Conservation (phyloP, 768 basidiomycete genomes). For the Goffeauzyma gilvescens region DNA sequence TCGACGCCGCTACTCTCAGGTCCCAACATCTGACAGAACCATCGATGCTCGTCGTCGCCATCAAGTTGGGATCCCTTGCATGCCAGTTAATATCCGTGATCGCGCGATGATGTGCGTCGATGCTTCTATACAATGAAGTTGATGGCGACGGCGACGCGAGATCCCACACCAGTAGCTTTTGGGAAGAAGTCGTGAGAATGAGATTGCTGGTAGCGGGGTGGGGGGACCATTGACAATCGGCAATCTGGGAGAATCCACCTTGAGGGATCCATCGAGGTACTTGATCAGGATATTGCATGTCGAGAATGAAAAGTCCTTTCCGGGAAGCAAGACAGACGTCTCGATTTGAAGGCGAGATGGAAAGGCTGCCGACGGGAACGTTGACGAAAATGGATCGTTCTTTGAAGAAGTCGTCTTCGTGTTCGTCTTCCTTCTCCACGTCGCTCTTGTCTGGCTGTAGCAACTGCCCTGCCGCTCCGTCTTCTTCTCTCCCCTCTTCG, state of each 20-base stretch:
- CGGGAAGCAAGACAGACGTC: slow-evolving; percentile 82
- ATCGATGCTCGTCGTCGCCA: slow-evolving; percentile 81
- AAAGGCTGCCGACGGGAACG: slow-evolving; percentile 30
- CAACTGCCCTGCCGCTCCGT: too few species aligned
- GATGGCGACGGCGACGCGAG: slow-evolving; percentile 45
- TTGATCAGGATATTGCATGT: slow-evolving; percentile 67
- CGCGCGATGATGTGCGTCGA: slow-evolving; percentile 78
- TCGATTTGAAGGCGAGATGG: slow-evolving; percentile 63
- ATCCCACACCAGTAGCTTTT: slow-evolving; percentile 66
- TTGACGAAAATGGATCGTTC: slow-evolving; percentile 24
- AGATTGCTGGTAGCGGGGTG: slow-evolving; percentile 28
- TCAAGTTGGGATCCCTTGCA: slow-evolving; percentile 58
- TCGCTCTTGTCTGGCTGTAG: background rate
- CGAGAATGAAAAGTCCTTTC: slow-evolving; percentile 83
- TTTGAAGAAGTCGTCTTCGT: slow-evolving; percentile 8
- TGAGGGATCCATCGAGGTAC: slow-evolving; percentile 88
- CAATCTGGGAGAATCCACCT: slow-evolving; percentile 85
- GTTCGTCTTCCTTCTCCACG: background rate
- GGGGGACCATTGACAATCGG: slow-evolving; percentile 33
- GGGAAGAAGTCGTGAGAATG: slow-evolving; percentile 30
- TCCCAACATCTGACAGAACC: slow-evolving; percentile 95
- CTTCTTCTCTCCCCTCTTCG: slow-evolving; percentile 3
- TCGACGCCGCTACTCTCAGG: slow-evolving; percentile 40
- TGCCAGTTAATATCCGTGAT: slow-evolving; percentile 99
- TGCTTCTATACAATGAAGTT: slow-evolving; percentile 62